Base-by-base conservation (phyloP, 2,329 filamentous ascomycete species). In the Dactylellina sp. region DNA sequence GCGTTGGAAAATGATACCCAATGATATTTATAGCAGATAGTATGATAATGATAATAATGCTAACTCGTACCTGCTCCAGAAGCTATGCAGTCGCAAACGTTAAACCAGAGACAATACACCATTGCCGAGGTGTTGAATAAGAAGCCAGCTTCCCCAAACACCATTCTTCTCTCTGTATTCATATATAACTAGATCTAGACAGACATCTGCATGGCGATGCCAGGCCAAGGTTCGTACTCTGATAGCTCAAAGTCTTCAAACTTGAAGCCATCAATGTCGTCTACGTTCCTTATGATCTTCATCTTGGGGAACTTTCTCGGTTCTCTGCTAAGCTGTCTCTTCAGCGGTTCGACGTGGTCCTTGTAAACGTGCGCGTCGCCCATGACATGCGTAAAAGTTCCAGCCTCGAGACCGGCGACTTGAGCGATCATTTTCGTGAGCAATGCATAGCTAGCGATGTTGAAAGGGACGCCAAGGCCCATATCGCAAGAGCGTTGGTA, bases 171-270 rank as follows among this genome's bases (percentile, higher is more conserved):
- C n/a, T 22, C 39, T 37, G 4, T 20, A 11, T 14, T 14, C 22
- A 7, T 16, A 9, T 25, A 18, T 25, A 24, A 16, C 39, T 39
- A 25, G 16, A 32, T 42, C 75, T 77, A 93, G 70, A 98, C 94
- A 80, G 92, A 96, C 95, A 99, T 99, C 84, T 98, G 97, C 95
- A 99, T 99, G 47, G 91, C 87, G 83, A 99, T 96, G 3, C 86
- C 86, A 83, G 93, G 94, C 81, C 97, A 92, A 65, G 95, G 94
- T 55, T 93, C 87, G 81, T 99, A 99, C 0, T 90, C 93, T 79
- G 91, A 85, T 4, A 99, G 87, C 70, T 90, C 88, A 80, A 99
- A 94, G 75, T 99, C 93, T 76, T 96, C 92, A 0, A 88, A 84
- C 80, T 88, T 89, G 93, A 95, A 98, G 0, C 92, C 92, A 80